Percentiles rank a stretch among this genome's conserved stretches.
phyloP scores from a whole-genome alignment of 2,329 filamentous ascomycete species.

The Periconia macrospinosa region DNA sequence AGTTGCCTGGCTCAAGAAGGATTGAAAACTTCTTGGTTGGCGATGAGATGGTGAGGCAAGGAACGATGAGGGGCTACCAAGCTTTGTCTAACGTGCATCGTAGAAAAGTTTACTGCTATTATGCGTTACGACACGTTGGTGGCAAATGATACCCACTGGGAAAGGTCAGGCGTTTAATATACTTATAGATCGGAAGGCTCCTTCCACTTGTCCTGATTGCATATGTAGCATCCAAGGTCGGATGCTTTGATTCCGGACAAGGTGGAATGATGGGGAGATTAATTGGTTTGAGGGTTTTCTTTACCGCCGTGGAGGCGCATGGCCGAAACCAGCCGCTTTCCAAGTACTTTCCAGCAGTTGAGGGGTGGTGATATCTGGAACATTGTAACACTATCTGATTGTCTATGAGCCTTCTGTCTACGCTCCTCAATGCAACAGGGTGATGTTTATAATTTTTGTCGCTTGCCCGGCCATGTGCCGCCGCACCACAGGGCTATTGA shows the following conservation, averaged over 20 bases:
- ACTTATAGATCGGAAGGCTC: too few species aligned
- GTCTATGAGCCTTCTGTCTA: background rate
- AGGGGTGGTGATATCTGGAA: background rate
- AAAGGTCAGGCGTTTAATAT: too few species aligned
- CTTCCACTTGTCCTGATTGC: background rate
- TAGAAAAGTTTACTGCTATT: background rate
- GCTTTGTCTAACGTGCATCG: conserved; percentile 32
- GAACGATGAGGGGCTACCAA: conserved; percentile 17
- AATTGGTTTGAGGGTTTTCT: background rate
- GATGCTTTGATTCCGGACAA: background rate
- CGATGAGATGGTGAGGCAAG: conserved; percentile 32
- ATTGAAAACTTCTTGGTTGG: conserved; percentile 55
- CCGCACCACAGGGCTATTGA: background rate
- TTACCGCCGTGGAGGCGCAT: background rate
- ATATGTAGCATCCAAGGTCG: background rate
- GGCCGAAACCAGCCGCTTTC: background rate
- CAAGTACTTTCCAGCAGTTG: background rate
- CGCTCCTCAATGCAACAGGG: too few species aligned
- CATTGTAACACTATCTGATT: background rate
- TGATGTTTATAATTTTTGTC: background rate
- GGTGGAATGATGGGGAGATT: background rate
- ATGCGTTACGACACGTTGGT: too few species aligned
- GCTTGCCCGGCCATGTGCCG: background rate
- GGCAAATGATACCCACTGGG: too few species aligned
- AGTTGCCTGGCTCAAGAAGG: conserved; percentile 77